Base-by-base conservation (phyloP, 2,329 filamentous ascomycete species). In the Monilinia fructigena region DNA sequence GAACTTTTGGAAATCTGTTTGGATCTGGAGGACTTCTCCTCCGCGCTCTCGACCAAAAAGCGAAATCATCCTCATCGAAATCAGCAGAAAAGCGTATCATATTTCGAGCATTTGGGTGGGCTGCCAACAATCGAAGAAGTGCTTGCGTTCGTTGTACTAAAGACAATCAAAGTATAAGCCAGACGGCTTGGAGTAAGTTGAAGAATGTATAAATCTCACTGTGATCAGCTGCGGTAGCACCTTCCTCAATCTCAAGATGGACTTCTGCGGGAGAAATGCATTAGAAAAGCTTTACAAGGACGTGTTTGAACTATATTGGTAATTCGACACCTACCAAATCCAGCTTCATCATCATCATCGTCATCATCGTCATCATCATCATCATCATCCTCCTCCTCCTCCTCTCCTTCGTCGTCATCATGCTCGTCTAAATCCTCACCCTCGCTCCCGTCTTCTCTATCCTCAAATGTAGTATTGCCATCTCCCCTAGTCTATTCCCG, bases 1-100 rank as follows among this genome's bases (percentile, higher is more conserved):
- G 94, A 0, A 97, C 87, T 72, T 90, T 90, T n/a, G 93, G 92
- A 68, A 93, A 93, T 55, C 85, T 80, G 69, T 87, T 78, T 2
- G 82, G 82, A 67, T 87, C 83, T n/a, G 77, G 80, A 11, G 72
- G 73, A 1, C 70, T 70, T 14, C 75, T 74, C 63, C 83, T 80
- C 55, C 83, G 78, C 56, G 83, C 78, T 45, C 81, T 76, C 52
- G 82, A 78, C 72, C 81, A 80, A 60, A 81, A 78, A 59, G 79
- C 76, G 42, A 66, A 12, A 14, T 66, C 59, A 12, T 68, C 65
- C 47, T 72, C 71, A 18, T 71, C 70, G 23, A 70, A 69, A 12
- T 69, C 65, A 48, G 68, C 68, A 18, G 70, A 70, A 48, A 67
- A 62, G 26, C 67, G 61, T 28, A 64, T 47, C 16, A 58, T 47